Base-by-base conservation (phyloP, 495 filamentous ascomycete genomes). In the Amphirosellinia nigrospora region DNA sequence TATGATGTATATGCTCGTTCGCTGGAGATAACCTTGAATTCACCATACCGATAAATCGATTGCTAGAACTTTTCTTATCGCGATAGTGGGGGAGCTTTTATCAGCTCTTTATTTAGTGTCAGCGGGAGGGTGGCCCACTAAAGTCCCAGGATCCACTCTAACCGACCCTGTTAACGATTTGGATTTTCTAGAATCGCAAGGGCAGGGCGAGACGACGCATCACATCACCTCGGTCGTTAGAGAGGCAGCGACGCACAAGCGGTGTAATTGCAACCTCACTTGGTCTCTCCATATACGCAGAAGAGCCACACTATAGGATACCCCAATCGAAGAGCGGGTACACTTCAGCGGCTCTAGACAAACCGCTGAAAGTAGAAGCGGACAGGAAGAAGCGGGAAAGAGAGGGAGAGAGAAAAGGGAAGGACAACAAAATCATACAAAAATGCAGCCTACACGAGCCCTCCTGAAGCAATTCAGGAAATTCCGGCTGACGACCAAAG, bases 401-500 rank as follows among this genome's bases (percentile, higher is more conserved):
- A 32, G 46, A 59, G 43, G 60, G 53, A 41, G 67, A 7, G 13
- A 66, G 23, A 19, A 19, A 53, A 28, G 21, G 46, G 21, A 62
- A 64, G 38, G 55, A 46, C 52, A 66, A 43, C 15, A 71, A 16
- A 64, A 52, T 0, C 30, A 60, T n/a, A 15, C 15, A 1, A 66
- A 39, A 52, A 89, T 89, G 87, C 85, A 91, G 80, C 92, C 94
- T 19, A 91, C 95, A 23, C 81, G 88, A 67, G 77, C 86, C 43
- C 90, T 97, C 79, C 85, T 87, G 72, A 84, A 85, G 78, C 85
- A 86, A 58, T 86, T 80, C 73, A 89, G 92, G 76, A 89, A 91
- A 63, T 83, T 92, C 52, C 83, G 84, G 23, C 85, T 99, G 65
- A 97, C 92, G 5, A 98, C 96, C 70, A 99, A 99, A 82, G 89